These are phyloP conservation scores for Hondaea fermentalgiana DNA, from an alignment of 108 stramenopile species.

Conservation along the genomic window DNA sequence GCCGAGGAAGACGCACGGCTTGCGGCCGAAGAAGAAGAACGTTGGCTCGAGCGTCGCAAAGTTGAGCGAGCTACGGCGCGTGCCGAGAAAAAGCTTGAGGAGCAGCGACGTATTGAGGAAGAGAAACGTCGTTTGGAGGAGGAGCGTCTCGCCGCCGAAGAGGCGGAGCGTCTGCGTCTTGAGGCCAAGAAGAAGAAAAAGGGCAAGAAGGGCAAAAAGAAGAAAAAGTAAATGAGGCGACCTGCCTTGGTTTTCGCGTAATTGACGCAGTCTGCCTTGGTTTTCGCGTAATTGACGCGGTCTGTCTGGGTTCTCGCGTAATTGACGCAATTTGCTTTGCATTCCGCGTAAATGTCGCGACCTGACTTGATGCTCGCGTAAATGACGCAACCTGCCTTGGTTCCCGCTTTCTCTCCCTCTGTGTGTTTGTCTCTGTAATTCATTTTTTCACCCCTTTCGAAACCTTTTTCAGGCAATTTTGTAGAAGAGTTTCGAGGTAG, in stretches of 20 bases:
- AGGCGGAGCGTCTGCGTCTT: background rate
- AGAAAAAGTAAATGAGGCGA: background rate
- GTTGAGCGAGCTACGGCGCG: background rate
- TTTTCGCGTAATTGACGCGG: too few relatives aligned
- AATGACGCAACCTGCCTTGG: too few relatives aligned
- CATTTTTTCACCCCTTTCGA: too few relatives aligned
- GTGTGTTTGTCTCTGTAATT: too few relatives aligned
- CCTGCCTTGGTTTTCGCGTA: background rate
- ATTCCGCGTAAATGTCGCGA: too few relatives aligned
- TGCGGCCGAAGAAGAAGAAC: background rate
- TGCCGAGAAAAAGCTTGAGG: background rate
- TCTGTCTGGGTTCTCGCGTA: too few relatives aligned
- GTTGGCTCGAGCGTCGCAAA: background rate
- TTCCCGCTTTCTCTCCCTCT: too few relatives aligned
- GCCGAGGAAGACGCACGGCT: background rate
- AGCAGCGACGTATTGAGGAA: background rate
- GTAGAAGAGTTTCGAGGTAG: too few relatives aligned
- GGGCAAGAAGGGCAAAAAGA: conserved; percentile 2
- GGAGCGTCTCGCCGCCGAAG: background rate
- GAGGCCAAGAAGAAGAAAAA: conserved; percentile 20
- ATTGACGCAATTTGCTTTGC: too few relatives aligned
- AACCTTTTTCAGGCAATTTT: too few relatives aligned
- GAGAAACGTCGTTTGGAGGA: background rate
- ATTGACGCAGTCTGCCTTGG: background rate
- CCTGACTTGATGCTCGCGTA: too few relatives aligned